Conservation (phyloP, 768 basidiomycete genomes). For the Holtermannia corniformis region DNA sequence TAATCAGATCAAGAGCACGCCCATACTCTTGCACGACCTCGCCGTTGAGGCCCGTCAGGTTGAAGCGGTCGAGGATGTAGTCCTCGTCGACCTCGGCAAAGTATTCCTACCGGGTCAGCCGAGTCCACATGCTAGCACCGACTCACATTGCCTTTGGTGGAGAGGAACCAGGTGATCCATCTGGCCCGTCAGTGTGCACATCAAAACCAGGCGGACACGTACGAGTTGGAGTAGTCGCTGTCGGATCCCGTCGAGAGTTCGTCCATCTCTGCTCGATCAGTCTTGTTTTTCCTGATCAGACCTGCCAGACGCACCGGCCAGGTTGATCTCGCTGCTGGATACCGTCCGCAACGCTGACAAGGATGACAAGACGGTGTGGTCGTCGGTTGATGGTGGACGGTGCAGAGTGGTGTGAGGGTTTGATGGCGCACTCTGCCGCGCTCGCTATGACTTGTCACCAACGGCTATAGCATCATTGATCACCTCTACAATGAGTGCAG, state of each 20-base stretch:
- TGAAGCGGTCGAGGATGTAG: conserved; percentile 99
- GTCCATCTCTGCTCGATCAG: conserved; percentile 31
- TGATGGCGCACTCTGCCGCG: too few species aligned
- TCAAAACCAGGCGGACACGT: conserved; percentile 27
- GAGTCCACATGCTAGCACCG: background rate
- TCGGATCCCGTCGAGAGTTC: conserved; percentile 63
- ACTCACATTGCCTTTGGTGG: conserved; percentile 74
- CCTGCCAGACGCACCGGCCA: too few species aligned
- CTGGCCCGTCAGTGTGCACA: conserved; percentile 42
- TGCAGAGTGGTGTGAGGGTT: too few species aligned
- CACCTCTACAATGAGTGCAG: too few species aligned
- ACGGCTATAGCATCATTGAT: too few species aligned
- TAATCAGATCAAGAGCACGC: conserved; percentile 89
- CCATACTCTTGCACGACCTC: conserved; percentile 84
- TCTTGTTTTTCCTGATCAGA: too few species aligned
- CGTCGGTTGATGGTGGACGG: too few species aligned
- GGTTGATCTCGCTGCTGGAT: too few species aligned
- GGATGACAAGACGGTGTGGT: too few species aligned
- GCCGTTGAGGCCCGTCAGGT: conserved; percentile 87
- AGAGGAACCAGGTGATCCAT: conserved; percentile 97
- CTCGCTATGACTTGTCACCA: too few species aligned
- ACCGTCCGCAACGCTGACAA: too few species aligned
- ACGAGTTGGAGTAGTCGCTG: conserved; percentile 88
- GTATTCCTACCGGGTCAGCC: conserved; percentile 61
- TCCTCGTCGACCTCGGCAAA: conserved; percentile 97